phyloP scores from a whole-genome alignment of 495 filamentous ascomycete genomes.

The Pyronema domesticum region DNA sequence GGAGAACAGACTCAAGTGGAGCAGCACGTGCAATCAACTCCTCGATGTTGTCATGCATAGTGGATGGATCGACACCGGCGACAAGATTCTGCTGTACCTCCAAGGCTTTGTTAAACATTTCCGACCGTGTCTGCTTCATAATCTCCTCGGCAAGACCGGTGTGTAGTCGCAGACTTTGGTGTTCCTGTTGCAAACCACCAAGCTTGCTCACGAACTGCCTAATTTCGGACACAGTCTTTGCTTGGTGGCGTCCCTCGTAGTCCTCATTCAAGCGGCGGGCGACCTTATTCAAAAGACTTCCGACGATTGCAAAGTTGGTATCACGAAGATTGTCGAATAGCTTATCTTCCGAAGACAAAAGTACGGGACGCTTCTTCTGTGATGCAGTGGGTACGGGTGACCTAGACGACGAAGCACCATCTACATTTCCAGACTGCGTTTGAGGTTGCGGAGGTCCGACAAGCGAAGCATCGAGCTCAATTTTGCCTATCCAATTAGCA shows the following conservation, averaged over 20 bases:
- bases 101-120: constrained; percentile 68
- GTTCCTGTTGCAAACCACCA: constrained; percentile 81
- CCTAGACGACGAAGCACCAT: constrained; percentile 35
- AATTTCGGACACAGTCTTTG: constrained; percentile 76
- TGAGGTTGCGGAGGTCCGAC: constrained; percentile 50
- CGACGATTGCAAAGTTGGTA: constrained; percentile 88
- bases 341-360: constrained; percentile 75
- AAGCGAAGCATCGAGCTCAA: constrained; percentile 83
- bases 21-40: constrained; percentile 79
- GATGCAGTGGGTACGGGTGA: constrained; percentile 32
- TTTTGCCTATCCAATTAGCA: constrained; percentile 40
- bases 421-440: constrained; percentile 27
- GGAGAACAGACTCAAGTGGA: constrained; percentile 59
- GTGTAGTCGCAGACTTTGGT: constrained; percentile 78
- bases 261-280: constrained; percentile 73
- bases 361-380: constrained; percentile 72
- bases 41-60: constrained; percentile 76
- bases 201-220: constrained; percentile 83
- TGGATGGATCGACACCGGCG: constrained; percentile 72
- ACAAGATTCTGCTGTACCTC: constrained; percentile 94
- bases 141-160: constrained; percentile 88
- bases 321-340: constrained; percentile 79
- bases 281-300: constrained; percentile 71
- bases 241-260: constrained; percentile 75
- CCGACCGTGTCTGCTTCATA: constrained; percentile 70